These are phyloP conservation scores for Dioscorea zingiberensis DNA, from an alignment of 106 monocot genomes.

Conservation along the genomic window DNA sequence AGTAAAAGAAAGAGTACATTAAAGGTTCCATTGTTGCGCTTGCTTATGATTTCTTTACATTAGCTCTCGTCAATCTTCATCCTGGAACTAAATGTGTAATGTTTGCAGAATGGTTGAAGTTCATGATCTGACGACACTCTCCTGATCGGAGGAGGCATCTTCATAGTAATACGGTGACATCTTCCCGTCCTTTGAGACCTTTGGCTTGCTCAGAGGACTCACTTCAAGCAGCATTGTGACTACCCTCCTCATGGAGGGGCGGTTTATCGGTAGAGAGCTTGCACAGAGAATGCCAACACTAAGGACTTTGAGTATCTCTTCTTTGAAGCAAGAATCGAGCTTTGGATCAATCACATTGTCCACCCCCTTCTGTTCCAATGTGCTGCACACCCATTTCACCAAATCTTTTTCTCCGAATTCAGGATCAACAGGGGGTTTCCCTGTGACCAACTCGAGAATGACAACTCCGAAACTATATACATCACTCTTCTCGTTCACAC, in stretches of 20 bases:
- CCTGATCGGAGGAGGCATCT: too few species aligned
- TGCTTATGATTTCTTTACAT: too few species aligned
- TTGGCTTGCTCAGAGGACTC: neutral
- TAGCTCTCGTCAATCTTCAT: too few species aligned
- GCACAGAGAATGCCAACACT: conserved; percentile 26
- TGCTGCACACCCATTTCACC: conserved; percentile 47
- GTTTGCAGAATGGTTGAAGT: too few species aligned
- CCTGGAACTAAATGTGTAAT: too few species aligned
- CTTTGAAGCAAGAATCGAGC: conserved; percentile 16
- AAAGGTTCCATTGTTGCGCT: neutral
- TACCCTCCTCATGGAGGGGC: conserved; percentile 29
- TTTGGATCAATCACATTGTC: conserved; percentile 29
- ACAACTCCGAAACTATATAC: conserved; percentile 45
- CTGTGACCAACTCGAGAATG: conserved; percentile 31
- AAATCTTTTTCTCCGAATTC: conserved; percentile 51
- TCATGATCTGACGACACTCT: neutral
- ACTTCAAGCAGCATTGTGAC: conserved; percentile 33
- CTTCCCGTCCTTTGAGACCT: neutral
- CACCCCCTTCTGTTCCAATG: conserved; percentile 27
- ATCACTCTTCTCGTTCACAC: conserved; percentile 52
- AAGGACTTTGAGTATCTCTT: conserved; percentile 14
- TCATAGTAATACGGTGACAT: conserved; percentile 4
- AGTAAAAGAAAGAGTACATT: conserved; percentile 1
- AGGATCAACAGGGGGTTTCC: conserved; percentile 23
- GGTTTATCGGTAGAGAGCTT: conserved; percentile 17